phyloP scores from a whole-genome alignment of 1,284 basidiomycete species.

The Heterobasidion parviporum region DNA sequence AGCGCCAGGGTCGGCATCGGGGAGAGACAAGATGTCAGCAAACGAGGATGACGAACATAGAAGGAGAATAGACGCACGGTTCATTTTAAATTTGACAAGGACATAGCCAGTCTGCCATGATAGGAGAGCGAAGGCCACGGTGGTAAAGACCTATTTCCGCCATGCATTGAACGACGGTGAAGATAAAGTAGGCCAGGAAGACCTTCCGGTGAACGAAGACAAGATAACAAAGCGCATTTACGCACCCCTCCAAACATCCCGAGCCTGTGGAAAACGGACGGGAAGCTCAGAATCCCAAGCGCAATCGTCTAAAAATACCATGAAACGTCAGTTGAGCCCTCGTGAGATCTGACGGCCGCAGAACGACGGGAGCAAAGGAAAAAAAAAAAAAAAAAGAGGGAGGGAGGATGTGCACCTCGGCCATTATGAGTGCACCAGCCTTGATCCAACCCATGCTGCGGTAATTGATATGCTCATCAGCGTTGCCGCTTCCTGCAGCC shows the following conservation, averaged over 20 bases:
- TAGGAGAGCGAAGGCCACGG: constrained; percentile 2
- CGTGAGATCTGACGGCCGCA: too few relatives aligned
- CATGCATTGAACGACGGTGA: not conserved
- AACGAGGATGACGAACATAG: not conserved
- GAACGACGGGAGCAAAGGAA: not conserved
- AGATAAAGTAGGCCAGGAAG: not conserved
- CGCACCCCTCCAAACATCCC: constrained; percentile 7
- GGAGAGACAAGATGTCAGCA: too few relatives aligned
- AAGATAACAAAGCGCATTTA: not conserved
- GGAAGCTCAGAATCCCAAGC: constrained; percentile 7
- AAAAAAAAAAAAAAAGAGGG: not conserved
- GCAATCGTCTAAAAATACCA: constrained; percentile 2
- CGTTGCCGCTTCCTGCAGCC: not conserved
- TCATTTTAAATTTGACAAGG: constrained; percentile 6
- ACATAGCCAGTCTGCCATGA: constrained; percentile 8
- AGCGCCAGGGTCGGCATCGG: too few relatives aligned
- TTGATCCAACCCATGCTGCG: constrained; percentile 7
- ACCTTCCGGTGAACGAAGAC: not conserved
- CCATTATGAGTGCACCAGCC: constrained; percentile 7
- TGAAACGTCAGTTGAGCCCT: not conserved
- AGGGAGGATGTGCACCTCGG: constrained; percentile 2
- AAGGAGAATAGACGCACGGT: not conserved
- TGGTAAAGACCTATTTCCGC: constrained; percentile 1
- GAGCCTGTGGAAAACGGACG: constrained; percentile 3
- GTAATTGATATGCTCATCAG: constrained; percentile 3